phyloP scores from a whole-genome alignment of 192 early-diverging fungal genomes.

The Backusella parvicylindrica region DNA sequence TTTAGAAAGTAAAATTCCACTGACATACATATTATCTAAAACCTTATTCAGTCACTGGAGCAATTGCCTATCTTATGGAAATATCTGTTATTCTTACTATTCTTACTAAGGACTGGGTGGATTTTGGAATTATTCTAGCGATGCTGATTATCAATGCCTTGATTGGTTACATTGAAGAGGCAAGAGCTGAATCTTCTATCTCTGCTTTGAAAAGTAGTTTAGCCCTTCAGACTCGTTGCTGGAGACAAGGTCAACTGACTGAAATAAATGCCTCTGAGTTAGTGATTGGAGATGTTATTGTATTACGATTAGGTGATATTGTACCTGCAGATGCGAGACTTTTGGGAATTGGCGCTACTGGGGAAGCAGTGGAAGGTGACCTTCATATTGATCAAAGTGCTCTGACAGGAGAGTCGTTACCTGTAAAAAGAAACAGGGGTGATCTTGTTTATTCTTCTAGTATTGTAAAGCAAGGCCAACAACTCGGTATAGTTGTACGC shows the following conservation, averaged over 20 bases:
- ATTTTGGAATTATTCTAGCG: constrained; percentile 57
- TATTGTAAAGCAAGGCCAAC: constrained; percentile 72
- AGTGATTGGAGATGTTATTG: constrained; percentile 73
- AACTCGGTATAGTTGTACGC: constrained; percentile 65
- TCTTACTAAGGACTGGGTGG: constrained; percentile 55
- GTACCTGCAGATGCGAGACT: constrained; percentile 67
- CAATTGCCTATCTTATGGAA: constrained; percentile 67
- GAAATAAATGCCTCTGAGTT: constrained; percentile 50
- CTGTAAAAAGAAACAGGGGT: constrained; percentile 53
- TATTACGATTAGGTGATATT: constrained; percentile 72
- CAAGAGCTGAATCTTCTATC: constrained; percentile 68
- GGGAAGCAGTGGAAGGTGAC: constrained; percentile 46
- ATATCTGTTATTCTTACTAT: constrained; percentile 52
- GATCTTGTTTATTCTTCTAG: constrained; percentile 66
- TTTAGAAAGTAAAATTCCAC: neutral
- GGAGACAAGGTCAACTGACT: constrained; percentile 50
- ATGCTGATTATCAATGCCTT: constrained; percentile 61
- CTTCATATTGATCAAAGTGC: constrained; percentile 71
- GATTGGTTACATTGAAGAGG: constrained; percentile 72
- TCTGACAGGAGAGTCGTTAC: constrained; percentile 74
- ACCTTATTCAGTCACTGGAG: constrained; percentile 49
- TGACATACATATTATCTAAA: constrained; percentile 19
- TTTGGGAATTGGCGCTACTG: constrained; percentile 46
- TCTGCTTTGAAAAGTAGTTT: constrained; percentile 70
- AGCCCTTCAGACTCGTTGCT: constrained; percentile 59